These are phyloP conservation scores for Saccharomycopsis amapae DNA, from an alignment of 805 yeast species.

Conservation along the genomic window DNA sequence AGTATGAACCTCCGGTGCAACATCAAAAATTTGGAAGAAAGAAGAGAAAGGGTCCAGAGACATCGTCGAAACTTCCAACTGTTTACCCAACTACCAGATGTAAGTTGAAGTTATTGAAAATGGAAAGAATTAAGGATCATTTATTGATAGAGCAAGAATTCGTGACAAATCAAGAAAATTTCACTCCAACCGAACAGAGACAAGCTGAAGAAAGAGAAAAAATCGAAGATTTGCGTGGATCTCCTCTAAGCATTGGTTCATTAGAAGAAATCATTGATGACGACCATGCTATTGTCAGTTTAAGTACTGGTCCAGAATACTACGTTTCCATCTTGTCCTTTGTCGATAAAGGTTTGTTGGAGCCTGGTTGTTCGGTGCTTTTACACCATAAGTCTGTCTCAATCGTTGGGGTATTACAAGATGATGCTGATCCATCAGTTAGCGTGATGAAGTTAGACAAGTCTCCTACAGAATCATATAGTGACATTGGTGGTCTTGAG, in stretches of 20 bases:
- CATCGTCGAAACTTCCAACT: slow-evolving; percentile 74
- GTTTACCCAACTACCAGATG: slow-evolving; percentile 93
- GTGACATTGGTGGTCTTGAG: slow-evolving; percentile 96
- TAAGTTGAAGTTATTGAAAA: slow-evolving; percentile 78
- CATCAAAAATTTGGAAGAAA: slow-evolving; percentile 80
- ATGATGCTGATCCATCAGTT: slow-evolving; percentile 97
- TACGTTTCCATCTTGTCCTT: slow-evolving; percentile 93
- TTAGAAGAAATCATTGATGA: slow-evolving; percentile 96
- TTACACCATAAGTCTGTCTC: slow-evolving; percentile 94
- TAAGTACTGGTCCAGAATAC: slow-evolving; percentile 94
- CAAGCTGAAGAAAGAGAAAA: slow-evolving; percentile 94
- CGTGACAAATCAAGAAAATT: slow-evolving; percentile 87
- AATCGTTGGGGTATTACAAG: slow-evolving; percentile 96
- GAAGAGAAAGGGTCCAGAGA: slow-evolving; percentile 88
- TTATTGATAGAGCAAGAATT: slow-evolving; percentile 90
- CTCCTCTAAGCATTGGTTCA: slow-evolving; percentile 94
- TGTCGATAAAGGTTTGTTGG: slow-evolving; percentile 92
- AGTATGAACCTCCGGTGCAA: slow-evolving; percentile 97
- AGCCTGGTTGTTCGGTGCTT: slow-evolving; percentile 94
- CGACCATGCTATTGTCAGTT: slow-evolving; percentile 96
- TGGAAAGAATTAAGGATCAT: slow-evolving; percentile 96
- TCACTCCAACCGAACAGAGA: slow-evolving; percentile 94
- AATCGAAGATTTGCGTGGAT: slow-evolving; percentile 91
- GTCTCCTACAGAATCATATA: slow-evolving; percentile 93
- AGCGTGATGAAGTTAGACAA: slow-evolving; percentile 96